These are phyloP conservation scores for Rhodamnia rubescens DNA, from an alignment of 345 rosid species.

Conservation along the genomic window DNA sequence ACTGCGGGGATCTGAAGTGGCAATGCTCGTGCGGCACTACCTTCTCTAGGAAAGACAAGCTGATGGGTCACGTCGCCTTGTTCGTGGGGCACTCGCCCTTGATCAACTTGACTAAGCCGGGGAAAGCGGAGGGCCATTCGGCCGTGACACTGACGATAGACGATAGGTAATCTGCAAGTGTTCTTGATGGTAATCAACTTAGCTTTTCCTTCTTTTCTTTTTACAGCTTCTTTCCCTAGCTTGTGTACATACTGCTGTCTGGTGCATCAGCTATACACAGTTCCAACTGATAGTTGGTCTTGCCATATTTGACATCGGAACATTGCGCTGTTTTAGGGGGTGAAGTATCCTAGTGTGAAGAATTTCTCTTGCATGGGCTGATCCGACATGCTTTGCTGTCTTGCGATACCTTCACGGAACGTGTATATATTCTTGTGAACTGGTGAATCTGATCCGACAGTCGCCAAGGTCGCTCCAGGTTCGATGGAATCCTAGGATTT, in stretches of 20 bases:
- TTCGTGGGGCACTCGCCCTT: slow-evolving; percentile 60
- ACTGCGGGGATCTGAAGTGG: slow-evolving; percentile 75
- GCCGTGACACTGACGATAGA: background rate
- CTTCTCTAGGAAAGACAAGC: slow-evolving; percentile 82
- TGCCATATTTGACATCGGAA: background rate
- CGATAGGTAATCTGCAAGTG: background rate
- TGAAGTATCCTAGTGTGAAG: background rate
- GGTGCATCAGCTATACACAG: background rate
- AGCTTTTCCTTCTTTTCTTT: background rate
- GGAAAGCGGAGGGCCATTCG: slow-evolving; percentile 4
- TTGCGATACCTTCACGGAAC: background rate
- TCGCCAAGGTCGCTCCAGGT: background rate
- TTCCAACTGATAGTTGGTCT: background rate
- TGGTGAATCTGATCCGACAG: background rate
- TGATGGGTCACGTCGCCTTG: slow-evolving; percentile 68
- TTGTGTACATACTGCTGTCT: background rate
- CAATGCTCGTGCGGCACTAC: slow-evolving; percentile 84
- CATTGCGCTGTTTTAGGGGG: background rate
- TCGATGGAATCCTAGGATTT: background rate
- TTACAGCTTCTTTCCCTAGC: background rate
- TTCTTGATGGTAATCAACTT: background rate
- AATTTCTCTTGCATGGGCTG: background rate
- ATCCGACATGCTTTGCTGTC: background rate
- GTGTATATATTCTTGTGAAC: background rate
- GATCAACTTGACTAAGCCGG: background rate